phyloP scores from a whole-genome alignment of 2,329 filamentous ascomycete species.

The Chaetomiaceae sp. region DNA sequence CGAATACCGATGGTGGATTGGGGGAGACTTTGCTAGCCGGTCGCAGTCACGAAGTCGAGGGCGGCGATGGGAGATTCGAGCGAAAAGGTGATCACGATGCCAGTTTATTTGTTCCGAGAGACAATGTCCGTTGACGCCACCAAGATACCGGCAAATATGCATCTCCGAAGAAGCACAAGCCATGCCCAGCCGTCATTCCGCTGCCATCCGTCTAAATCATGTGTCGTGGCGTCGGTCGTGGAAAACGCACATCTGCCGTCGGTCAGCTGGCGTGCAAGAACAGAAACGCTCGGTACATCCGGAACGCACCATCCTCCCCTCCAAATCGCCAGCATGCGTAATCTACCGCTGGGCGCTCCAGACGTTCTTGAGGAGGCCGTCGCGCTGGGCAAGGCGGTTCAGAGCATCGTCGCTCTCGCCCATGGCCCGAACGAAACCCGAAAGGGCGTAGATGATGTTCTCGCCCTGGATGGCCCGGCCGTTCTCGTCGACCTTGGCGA shows the following conservation, averaged over 20 bases:
- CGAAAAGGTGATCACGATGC: slow-evolving; percentile 24
- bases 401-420: slow-evolving; percentile 96
- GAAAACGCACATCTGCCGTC: slow-evolving; percentile 23
- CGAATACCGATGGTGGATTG: slow-evolving; percentile 44
- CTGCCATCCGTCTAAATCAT: slow-evolving; percentile 24
- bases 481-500: slow-evolving; percentile 99
- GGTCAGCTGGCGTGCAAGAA: slow-evolving; percentile 12
- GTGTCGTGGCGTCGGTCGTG: slow-evolving; percentile 19
- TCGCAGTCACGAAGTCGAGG: slow-evolving; percentile 15
- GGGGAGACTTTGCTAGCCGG: slow-evolving; percentile 56
- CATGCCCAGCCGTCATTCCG: slow-evolving; percentile 24
- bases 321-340: slow-evolving; percentile 22
- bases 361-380: slow-evolving; percentile 95
- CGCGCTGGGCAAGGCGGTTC: slow-evolving; percentile 92
- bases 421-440: slow-evolving; percentile 95
- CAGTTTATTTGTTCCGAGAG: slow-evolving; percentile 29
- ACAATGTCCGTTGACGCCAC: slow-evolving; percentile 29
- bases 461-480: slow-evolving; percentile 89
- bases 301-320: slow-evolving; percentile 25
- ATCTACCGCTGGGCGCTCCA: slow-evolving; percentile 73
- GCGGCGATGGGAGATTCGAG: not conserved
- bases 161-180: slow-evolving; percentile 19
- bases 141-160: slow-evolving; percentile 23
- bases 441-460: slow-evolving; percentile 96
- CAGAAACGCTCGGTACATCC: not conserved